Percentiles rank a stretch among this genome's conserved stretches.
Conservation (phyloP, 306 rosid species). For the Malus sylvestris region DNA sequence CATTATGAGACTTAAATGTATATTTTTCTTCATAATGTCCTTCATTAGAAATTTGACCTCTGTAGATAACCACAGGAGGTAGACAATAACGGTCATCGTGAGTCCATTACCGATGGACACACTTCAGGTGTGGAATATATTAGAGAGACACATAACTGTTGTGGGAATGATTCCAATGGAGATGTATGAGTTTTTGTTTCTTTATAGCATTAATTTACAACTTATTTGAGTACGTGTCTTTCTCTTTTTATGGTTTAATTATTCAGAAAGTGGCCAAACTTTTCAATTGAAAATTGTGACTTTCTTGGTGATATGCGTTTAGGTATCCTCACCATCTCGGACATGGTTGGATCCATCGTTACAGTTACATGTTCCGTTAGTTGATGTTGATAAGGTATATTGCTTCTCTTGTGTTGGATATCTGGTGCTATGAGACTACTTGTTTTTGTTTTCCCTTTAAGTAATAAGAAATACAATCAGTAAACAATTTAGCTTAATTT, state of each 20-base stretch:
- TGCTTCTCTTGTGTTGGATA: background rate
- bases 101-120: slow-evolving; percentile 26
- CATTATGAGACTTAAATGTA: slow-evolving; percentile 16
- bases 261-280: too few relatives aligned
- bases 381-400: slow-evolving; percentile 89
- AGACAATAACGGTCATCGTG: slow-evolving; percentile 34
- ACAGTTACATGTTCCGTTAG: slow-evolving; percentile 72
- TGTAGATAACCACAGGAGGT: slow-evolving; percentile 75
- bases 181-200: slow-evolving; percentile 45
- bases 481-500: background rate
- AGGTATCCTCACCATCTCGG: slow-evolving; percentile 49
- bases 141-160: slow-evolving; percentile 32
- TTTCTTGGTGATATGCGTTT: slow-evolving; percentile 23
- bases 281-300: background rate
- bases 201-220: background rate
- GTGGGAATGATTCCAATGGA: slow-evolving; percentile 51
- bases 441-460: background rate
- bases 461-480: background rate
- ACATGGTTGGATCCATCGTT: slow-evolving; percentile 69
- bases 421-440: background rate
- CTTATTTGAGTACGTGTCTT: background rate
- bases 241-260: background rate
- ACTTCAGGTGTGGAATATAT: slow-evolving; percentile 28
- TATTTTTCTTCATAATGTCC: background rate
- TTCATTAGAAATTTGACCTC: slow-evolving; percentile 63